Evolutionary conservation across 2,329 filamentous ascomycete genomes (phyloP), one percentile per base, ranked within the genome.

Genomic region (Neonectria magnoliae): DNA sequence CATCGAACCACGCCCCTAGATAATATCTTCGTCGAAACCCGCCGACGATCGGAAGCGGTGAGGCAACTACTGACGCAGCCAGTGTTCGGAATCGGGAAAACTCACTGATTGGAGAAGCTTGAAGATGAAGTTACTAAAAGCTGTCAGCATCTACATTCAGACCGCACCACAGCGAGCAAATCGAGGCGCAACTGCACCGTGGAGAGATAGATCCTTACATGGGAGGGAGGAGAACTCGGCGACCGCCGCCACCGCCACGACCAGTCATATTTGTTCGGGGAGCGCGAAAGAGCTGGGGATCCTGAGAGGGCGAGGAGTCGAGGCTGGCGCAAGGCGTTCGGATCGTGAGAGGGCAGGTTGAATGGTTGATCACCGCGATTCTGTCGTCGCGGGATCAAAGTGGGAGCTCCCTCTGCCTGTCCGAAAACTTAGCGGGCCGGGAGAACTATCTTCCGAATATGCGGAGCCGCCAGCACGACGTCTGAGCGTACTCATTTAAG

Each of bases 61-160:
- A 54, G 57, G 61, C 50, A 60, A 60, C 44, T 59, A 38, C 38
- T 57, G 42, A 41, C 59, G 16, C 25, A 57, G 47, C 45, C 41
- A 33, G 18, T 38, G 20, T 25, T 31, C 20, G 11, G 13, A 11
- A 57, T 22, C 51, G 47, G 44, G 5, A 48, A 45, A 31, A 80
- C 80, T 80, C 66, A 81, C 80, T 50, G 81, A 83, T 75, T 90
- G 94, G 10, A 98, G 88, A 42, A 98, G 91, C 85, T 96, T 97
- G 88, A 83, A 83, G 67, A 83, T 82, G 71, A 82, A 80, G 74
- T 83, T 82, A 83, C 80, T 81, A 53, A 11, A n/a, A 33, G 11
- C 31, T 10, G 59, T 79, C 66, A 79, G 73, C 68, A 68, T 44
- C 47, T 38, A 38, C 11, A 29, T 13, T 10, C n/a, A 38, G 29